A percentile compares a stretch with the other conserved stretches of the same genome.
Conservation (phyloP, 805 yeast genomes). For the Dipodascopsis uninucleata region DNA sequence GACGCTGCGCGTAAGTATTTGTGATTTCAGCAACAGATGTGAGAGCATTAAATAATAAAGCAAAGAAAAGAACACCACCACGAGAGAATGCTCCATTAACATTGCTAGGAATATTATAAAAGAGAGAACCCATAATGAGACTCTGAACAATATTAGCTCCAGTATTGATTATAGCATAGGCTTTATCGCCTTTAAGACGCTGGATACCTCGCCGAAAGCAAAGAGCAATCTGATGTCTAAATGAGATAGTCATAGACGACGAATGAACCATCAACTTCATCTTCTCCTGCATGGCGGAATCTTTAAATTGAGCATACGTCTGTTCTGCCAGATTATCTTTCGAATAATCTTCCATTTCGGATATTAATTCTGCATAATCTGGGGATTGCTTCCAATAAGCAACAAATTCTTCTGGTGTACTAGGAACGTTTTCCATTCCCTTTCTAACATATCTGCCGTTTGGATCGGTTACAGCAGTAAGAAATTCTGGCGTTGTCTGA, state of each 20-base stretch:
- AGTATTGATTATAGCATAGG: constrained; percentile 45
- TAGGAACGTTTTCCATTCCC: constrained; percentile 51
- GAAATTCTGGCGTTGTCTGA: constrained; percentile 48
- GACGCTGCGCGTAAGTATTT: constrained; percentile 46
- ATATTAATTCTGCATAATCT: constrained; percentile 41
- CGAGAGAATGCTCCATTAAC: constrained; percentile 59
- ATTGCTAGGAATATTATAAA: constrained; percentile 47
- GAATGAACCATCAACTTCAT: constrained; percentile 37
- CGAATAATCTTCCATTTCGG: constrained; percentile 42
- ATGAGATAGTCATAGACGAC: constrained; percentile 46
- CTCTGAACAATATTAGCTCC: constrained; percentile 52
- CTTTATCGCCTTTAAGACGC: constrained; percentile 53
- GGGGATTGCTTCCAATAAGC: constrained; percentile 50
- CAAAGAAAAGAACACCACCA: constrained; percentile 56
- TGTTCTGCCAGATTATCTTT: constrained; percentile 21
- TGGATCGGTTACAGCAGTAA: constrained; percentile 42
- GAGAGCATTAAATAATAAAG: constrained; percentile 41
- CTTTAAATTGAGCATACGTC: constrained; percentile 30
- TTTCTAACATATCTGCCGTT: constrained; percentile 44
- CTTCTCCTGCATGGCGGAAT: constrained; percentile 38
- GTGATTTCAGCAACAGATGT: constrained; percentile 45
- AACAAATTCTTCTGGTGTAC: constrained; percentile 41
- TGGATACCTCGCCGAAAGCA: constrained; percentile 36
- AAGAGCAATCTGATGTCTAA: constrained; percentile 44
- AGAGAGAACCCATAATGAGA: constrained; percentile 59